Conservation (phyloP, 108 stramenopile genomes). For the Aurantiochytrium sp. region DNA sequence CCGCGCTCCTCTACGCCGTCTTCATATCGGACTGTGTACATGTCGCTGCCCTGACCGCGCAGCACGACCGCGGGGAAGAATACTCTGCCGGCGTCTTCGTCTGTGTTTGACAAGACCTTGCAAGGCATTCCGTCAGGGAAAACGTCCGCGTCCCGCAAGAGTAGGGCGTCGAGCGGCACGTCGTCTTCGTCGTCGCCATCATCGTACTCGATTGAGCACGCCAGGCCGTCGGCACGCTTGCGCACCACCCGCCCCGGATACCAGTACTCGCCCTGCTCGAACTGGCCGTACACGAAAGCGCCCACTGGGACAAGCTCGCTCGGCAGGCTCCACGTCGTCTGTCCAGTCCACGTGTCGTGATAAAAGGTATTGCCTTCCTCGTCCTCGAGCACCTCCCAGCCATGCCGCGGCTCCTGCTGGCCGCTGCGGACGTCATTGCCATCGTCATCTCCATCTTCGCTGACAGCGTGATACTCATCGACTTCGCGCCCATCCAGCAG, state of each 20-base stretch:
- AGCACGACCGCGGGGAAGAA: not conserved
- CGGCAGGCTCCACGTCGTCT: not conserved
- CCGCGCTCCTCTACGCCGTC: not conserved
- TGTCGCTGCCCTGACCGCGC: not conserved
- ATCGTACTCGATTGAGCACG: not conserved
- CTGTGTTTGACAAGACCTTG: not conserved
- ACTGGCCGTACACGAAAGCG: not conserved
- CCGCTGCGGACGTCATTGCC: too few relatives aligned
- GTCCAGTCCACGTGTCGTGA: not conserved
- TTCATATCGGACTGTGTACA: not conserved
- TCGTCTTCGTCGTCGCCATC: constrained; percentile 7
- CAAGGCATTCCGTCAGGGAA: not conserved
- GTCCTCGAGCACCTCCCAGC: not conserved
- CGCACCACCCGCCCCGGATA: not conserved
- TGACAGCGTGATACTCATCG: too few relatives aligned
- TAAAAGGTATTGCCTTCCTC: not conserved
- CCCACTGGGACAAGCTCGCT: not conserved
- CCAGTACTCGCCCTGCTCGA: not conserved
- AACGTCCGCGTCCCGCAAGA: not conserved
- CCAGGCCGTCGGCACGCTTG: not conserved
- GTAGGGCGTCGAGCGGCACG: not conserved
- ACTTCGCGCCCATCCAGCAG: too few relatives aligned
- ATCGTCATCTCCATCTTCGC: too few relatives aligned
- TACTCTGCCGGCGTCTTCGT: not conserved
- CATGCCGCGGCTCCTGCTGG: too few relatives aligned